Base-by-base conservation (phyloP, 768 basidiomycete species). In the Tricholoma bakamatsutake region DNA sequence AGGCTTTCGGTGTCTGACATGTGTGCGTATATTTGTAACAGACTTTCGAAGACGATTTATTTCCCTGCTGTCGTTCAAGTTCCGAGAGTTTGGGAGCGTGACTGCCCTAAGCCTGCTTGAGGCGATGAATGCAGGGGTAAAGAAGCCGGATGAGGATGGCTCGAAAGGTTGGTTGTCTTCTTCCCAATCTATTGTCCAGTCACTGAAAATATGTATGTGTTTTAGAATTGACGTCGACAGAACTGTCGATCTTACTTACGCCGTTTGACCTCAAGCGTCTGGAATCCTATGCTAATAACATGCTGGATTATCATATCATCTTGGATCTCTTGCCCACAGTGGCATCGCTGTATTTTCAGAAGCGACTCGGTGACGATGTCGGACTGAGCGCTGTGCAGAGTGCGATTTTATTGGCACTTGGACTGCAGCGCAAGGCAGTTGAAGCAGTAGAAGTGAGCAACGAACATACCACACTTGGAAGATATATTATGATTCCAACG, bases 181-280 rank as follows among this genome's bases (percentile, higher is more conserved):
- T 28, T n/a, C 17, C 35, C 21, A 40, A 13, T 2, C 18, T 10
- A 40, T 15, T 24, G 28, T 9, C 13, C 11, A 5, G 12, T 17
- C 5, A 3, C 15, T 35, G 27, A 52, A 9, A 21, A 6, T 6
- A 10, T 17, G 3, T 35, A 28, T 33, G 27, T 5, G 0, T 21
- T 52, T 13, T 57, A 75, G 76, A 66, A 31, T 61, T 77, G n/a
- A 63, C 64, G 24, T 64, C 76, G 7, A 60, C 62, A 24, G 68
- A 78, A 46, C 69, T 90, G 66, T 73, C 82, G 1, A 73, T 86
- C 47, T 67, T 89, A 6, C 67, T 95, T 54, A 87, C 92, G 0
- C 93, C 97, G 0, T 98, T 96, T 68, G 97, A 98, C 69, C 79
- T 98, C 62, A 98, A 98, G 69, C 87, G 97, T 1, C 80, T 99